Evolutionary conservation across 345 rosid species (phyloP), one percentile per base, ranked within the genome.

Genomic region (Trapa bicornis): DNA sequence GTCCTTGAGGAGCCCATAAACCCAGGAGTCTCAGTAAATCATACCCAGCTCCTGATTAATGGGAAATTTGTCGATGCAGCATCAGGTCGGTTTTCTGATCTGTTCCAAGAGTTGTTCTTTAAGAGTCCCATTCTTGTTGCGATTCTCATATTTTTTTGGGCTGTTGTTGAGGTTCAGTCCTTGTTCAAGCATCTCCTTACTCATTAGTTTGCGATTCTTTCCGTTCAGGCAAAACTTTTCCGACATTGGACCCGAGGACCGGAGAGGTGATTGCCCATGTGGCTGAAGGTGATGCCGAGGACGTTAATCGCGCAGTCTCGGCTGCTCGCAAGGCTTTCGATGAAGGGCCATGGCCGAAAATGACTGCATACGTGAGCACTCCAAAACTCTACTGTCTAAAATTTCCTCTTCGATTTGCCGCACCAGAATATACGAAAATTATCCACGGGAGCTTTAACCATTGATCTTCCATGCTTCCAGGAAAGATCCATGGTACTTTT

Each of bases 1-100:
- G 82, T 80, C 53, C 50, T 73, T 36, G 96, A 90, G 32, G 77
- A 86, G 53, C 81, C 93, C 13, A 75, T 86, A 17, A 75, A 74
- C 61, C 94, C 97, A 52, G 80, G 91, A 22, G 85, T 89, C 66
- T 67, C 80, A 58, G 87, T 89, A 1, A 67, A 80, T 52, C 70
- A 81, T 71, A 78, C 81, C 36, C 80, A 91, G 82, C 97, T 91
- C 66, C 70, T 88, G 10, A 91, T 94, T 70, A 70, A 80, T 73
- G 99, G 99, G 38, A 72, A 86, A 58, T 85, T 85, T 72, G 91
- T 89, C 65, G 95, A 87, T 80, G 71, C 99, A 0, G 97, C 83
- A 39, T 89, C 99, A 75, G 99, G 98, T 93, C 64, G 72, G 66
- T 38, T 61, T 52, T 43, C 62, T 3, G 32, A 6, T 7, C 15